Percentiles rank a stretch among this genome's conserved stretches.
phyloP scores from a whole-genome alignment of 805 yeast genomes.

The Pichia manshurica region DNA sequence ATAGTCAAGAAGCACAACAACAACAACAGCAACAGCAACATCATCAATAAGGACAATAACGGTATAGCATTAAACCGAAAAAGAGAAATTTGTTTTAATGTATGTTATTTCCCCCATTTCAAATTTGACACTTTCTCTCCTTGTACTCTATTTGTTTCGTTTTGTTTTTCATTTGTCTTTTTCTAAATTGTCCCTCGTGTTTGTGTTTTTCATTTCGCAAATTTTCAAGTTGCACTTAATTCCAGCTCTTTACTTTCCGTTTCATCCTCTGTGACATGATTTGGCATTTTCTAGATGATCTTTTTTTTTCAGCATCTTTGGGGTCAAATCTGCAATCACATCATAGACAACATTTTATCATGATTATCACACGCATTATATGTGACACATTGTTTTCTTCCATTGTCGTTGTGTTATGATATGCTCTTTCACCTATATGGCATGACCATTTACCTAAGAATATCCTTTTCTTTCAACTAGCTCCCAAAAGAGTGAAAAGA shows the following conservation, averaged over 20 bases:
- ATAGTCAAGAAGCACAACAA: constrained; percentile 27
- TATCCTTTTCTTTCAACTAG: too few species aligned
- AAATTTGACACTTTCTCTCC: constrained; percentile 6
- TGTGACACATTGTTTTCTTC: too few species aligned
- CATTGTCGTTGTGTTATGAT: too few species aligned
- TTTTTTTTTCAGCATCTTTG: neutral
- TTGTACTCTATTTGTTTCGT: constrained; percentile 15
- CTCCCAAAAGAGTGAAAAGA: too few species aligned
- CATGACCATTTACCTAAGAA: too few species aligned
- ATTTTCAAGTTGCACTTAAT: neutral
- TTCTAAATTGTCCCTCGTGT: neutral
- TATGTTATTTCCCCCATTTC: too few species aligned
- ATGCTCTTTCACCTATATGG: too few species aligned
- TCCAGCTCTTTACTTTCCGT: neutral
- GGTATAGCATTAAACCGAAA: constrained; percentile 1
- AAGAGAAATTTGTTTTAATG: too few species aligned
- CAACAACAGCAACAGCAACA: constrained; percentile 20
- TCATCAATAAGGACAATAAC: neutral
- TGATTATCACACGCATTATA: too few species aligned
- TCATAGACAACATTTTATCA: too few species aligned
- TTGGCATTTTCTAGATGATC: neutral
- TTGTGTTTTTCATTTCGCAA: too few species aligned
- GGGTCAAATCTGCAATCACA: too few species aligned
- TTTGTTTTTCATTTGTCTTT: neutral
- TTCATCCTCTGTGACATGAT: neutral